phyloP scores from a whole-genome alignment of 1,284 basidiomycete species.

The Phellopilus nigrolimitatus region DNA sequence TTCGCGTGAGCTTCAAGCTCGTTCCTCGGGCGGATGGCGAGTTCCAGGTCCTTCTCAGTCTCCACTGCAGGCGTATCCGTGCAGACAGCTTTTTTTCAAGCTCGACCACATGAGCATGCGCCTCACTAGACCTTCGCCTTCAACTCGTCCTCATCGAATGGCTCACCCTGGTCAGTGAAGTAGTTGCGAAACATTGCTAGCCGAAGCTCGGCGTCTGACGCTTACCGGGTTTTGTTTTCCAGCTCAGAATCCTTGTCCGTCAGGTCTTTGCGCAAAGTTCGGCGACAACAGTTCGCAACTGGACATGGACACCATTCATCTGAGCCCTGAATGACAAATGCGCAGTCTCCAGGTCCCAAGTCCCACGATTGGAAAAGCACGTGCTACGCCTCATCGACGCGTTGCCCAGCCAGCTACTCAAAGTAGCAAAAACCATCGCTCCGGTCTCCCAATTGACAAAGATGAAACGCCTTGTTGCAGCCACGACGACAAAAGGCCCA shows the following conservation, averaged over 20 bases:
- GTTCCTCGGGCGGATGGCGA: conserved; percentile 57
- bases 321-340: conserved; percentile 71
- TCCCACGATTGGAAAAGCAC: conserved; percentile 69
- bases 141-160: conserved; percentile 66
- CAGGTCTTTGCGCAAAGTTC: conserved; percentile 72
- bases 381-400: conserved; percentile 63
- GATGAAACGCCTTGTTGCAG: too few species aligned
- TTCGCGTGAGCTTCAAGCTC: conserved; percentile 71
- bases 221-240: conserved; percentile 61
- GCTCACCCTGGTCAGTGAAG: conserved; percentile 84
- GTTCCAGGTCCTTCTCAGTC: conserved; percentile 65
- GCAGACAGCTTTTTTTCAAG: conserved; percentile 75
- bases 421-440: too few species aligned
- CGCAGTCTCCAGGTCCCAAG: conserved; percentile 67
- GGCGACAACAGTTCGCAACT: conserved; percentile 66
- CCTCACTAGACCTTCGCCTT: conserved; percentile 41
- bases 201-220: conserved; percentile 73
- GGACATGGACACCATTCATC: conserved; percentile 71
- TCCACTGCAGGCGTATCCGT: conserved; percentile 68
- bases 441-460: too few species aligned
- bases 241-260: conserved; percentile 67
- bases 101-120: conserved; percentile 54
- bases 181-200: conserved; percentile 81
- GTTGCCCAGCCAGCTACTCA: conserved; percentile 60
- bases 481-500: too few species aligned